Evolutionary conservation across 2,329 filamentous ascomycete genomes (phyloP).

Genomic region (Nemania sp.): DNA sequence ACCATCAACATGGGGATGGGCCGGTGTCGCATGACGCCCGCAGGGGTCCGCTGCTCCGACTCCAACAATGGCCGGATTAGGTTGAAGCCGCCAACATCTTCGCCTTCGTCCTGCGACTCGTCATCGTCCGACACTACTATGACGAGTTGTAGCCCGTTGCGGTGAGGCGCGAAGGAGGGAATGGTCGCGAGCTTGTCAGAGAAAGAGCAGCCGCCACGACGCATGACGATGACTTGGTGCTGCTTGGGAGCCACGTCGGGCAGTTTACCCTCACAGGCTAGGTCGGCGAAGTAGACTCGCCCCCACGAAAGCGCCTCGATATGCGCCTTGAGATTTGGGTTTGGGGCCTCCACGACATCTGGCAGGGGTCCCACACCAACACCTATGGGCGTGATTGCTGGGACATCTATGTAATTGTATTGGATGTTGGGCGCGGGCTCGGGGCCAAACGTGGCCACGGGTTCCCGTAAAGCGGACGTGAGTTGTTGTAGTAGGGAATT

Average conservation of each 20-base stretch:
- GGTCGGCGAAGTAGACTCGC: constrained; percentile 70
- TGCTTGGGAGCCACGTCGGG: constrained; percentile 55
- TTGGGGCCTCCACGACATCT: constrained; percentile 62
- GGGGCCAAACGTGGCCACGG: constrained; percentile 44
- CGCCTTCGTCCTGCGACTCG: constrained; percentile 41
- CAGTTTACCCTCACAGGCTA: constrained; percentile 66
- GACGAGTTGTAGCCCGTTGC: constrained; percentile 74
- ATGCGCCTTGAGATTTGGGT: constrained; percentile 43
- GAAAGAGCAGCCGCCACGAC: constrained; percentile 83
- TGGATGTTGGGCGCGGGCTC: constrained; percentile 39
- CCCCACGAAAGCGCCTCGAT: constrained; percentile 66
- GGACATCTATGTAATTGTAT: constrained; percentile 52
- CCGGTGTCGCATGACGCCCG: constrained; percentile 69
- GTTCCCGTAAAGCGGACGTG: constrained; percentile 54
- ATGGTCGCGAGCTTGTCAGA: constrained; percentile 82
- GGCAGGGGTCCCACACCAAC: constrained; percentile 71
- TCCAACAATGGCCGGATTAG: constrained; percentile 72
- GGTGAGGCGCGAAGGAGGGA: constrained; percentile 71
- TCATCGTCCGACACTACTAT: constrained; percentile 72
- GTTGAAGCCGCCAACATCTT: constrained; percentile 37
- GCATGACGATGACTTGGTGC: constrained; percentile 81
- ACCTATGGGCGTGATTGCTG: constrained; percentile 59
- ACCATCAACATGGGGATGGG: constrained; percentile 85
- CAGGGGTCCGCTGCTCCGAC: constrained; percentile 70
- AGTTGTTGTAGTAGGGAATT: constrained; percentile 52